These are phyloP conservation scores for Xylaria arbuscula DNA, from an alignment of 2,329 filamentous ascomycete genomes.

Conservation along the genomic window DNA sequence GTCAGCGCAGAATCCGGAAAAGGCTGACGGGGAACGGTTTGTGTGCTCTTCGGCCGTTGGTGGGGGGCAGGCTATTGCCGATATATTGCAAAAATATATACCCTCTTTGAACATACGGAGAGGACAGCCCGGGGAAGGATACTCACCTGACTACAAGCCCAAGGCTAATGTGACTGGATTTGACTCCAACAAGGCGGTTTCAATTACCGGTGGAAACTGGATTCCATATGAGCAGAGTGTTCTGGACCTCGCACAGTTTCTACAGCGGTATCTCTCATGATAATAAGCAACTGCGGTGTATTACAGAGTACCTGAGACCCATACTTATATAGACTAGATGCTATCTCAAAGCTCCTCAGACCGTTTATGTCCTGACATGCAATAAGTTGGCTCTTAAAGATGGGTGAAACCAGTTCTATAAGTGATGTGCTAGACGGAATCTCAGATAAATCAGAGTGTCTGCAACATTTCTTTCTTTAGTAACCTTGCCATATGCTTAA, in stretches of 20 bases:
- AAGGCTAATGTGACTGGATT: constrained; percentile 37
- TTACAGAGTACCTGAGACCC: too few species aligned
- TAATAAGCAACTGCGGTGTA: background rate
- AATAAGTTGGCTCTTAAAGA: background rate
- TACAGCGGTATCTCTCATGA: constrained; percentile 39
- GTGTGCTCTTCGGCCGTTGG: constrained; percentile 44
- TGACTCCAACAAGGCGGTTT: constrained; percentile 47
- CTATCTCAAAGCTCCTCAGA: too few species aligned
- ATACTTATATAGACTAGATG: background rate
- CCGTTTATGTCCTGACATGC: too few species aligned
- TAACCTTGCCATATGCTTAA: background rate
- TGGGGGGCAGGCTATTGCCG: constrained; percentile 45
- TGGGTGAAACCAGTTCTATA: background rate
- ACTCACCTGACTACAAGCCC: constrained; percentile 40
- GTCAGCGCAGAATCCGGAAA: constrained; percentile 40
- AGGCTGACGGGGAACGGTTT: constrained; percentile 46
- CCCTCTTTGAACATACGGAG: constrained; percentile 35
- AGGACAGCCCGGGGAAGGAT: constrained; percentile 43
- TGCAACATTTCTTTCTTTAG: background rate
- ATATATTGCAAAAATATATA: constrained; percentile 43
- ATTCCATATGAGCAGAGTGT: constrained; percentile 50
- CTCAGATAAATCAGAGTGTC: background rate
- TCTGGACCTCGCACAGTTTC: constrained; percentile 38
- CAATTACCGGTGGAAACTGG: constrained; percentile 48
- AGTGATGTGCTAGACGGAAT: background rate